Conservation (phyloP, 1,139 yeast species). For the Saccharomyces hybrid region DNA sequence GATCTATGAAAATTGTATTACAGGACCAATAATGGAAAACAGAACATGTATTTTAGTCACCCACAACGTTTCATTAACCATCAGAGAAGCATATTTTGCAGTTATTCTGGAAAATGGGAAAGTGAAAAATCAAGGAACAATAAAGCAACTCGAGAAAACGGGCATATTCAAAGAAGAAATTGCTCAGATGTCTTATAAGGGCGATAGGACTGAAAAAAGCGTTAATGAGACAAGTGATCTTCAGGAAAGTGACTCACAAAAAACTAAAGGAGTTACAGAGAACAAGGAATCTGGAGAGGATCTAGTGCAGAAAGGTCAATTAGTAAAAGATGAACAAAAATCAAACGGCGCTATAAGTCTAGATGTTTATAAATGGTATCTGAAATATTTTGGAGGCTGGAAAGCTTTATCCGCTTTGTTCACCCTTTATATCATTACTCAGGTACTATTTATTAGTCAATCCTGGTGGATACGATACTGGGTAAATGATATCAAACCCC, state of each 20-base stretch:
- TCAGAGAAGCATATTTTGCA: conserved; percentile 65
- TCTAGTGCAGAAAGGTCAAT: conserved; percentile 35
- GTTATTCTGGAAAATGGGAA: conserved; percentile 74
- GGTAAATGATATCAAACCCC: conserved; percentile 25
- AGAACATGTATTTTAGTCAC: conserved; percentile 83
- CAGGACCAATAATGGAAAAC: conserved; percentile 68
- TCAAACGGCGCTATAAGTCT: conserved; percentile 67
- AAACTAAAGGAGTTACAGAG: not conserved
- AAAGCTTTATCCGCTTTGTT: conserved; percentile 42
- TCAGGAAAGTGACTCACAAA: not conserved
- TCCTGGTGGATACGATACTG: conserved; percentile 76
- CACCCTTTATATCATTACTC: conserved; percentile 41
- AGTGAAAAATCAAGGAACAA: conserved; percentile 59
- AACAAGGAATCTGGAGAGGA: not conserved
- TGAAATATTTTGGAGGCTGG: conserved; percentile 52
- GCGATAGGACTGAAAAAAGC: not conserved
- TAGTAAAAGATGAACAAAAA: conserved; percentile 67
- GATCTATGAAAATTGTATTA: conserved; percentile 74
- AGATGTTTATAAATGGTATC: conserved; percentile 59
- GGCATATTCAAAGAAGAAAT: conserved; percentile 33
- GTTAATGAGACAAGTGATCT: not conserved
- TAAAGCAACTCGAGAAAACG: conserved; percentile 43
- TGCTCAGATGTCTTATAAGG: not conserved
- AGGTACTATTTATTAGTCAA: conserved; percentile 49
- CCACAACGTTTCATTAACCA: conserved; percentile 81